phyloP scores from a whole-genome alignment of 2,329 filamentous ascomycete species.

The Ophiostoma populinum region DNA sequence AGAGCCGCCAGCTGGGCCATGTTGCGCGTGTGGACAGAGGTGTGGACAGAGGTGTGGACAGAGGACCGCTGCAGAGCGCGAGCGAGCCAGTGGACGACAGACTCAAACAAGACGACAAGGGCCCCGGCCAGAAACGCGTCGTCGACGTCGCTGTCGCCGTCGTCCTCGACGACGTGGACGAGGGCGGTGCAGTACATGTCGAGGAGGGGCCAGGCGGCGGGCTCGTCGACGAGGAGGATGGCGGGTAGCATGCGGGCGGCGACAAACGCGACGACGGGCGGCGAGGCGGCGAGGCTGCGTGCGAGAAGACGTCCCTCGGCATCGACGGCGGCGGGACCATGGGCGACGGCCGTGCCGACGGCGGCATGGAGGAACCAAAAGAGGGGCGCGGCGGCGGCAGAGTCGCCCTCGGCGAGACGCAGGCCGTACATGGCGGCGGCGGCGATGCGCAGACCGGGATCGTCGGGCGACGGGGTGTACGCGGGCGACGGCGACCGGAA shows the following conservation, averaged over 20 bases:
- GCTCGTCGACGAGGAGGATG: constrained; percentile 20
- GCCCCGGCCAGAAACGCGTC: constrained; percentile 17
- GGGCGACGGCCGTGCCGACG: constrained; percentile 36
- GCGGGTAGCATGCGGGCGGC: constrained; percentile 36
- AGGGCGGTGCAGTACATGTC: constrained; percentile 32
- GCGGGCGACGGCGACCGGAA: constrained; percentile 38
- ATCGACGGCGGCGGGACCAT: constrained; percentile 27
- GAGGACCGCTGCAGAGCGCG: too few relatives aligned
- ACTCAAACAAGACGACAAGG: constrained; percentile 17
- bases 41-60: too few relatives aligned
- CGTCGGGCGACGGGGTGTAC: constrained; percentile 36
- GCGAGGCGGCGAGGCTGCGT: constrained; percentile 27
- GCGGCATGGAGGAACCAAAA: constrained; percentile 41
- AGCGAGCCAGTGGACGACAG: constrained; percentile 11
- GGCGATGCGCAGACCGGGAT: constrained; percentile 38
- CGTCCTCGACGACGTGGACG: constrained; percentile 21
- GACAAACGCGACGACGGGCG: constrained; percentile 28
- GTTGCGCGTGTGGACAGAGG: constrained; percentile 15
- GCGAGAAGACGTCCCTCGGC: constrained; percentile 29
- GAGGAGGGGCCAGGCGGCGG: constrained; percentile 25
- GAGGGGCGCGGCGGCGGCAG: constrained; percentile 27
- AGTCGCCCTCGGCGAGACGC: constrained; percentile 33
- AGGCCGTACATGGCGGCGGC: constrained; percentile 38
- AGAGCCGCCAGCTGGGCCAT: constrained; percentile 12
- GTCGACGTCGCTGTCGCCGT: constrained; percentile 20